Conservation (phyloP, 108 stramenopile species). For the Hondaea fermentalgiana region DNA sequence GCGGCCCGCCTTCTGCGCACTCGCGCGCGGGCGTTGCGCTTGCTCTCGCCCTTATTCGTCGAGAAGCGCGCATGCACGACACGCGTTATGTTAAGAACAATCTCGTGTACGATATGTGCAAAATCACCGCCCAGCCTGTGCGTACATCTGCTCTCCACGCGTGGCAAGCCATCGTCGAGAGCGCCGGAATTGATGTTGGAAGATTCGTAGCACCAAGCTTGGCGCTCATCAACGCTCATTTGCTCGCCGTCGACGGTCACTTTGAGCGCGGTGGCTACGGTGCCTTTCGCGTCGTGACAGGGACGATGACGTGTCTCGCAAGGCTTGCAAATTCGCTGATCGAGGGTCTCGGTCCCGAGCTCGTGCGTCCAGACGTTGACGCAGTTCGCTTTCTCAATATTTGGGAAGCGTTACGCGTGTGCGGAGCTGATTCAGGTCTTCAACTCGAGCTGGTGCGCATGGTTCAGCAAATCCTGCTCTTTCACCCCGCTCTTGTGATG, state of each 20-base stretch:
- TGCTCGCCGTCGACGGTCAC: background rate
- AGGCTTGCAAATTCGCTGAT: background rate
- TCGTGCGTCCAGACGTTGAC: background rate
- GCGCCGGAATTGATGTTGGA: background rate
- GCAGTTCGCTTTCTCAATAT: background rate
- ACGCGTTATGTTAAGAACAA: background rate
- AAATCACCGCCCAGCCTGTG: background rate
- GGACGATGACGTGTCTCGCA: background rate
- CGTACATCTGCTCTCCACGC: background rate
- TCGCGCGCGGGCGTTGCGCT: background rate
- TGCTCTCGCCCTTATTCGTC: background rate
- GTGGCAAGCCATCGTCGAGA: background rate
- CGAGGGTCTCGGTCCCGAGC: background rate
- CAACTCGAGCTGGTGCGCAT: background rate
- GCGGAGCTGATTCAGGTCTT: background rate
- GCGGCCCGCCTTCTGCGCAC: background rate
- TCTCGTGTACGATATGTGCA: background rate
- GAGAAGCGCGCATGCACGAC: slow-evolving; percentile 3
- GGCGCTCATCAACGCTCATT: background rate
- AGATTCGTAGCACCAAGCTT: background rate
- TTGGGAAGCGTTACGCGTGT: background rate
- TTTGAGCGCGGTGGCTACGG: background rate
- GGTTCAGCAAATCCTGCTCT: background rate
- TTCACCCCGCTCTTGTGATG: background rate
- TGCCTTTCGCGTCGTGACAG: background rate